Evolutionary conservation across 2,329 filamentous ascomycete species (phyloP).

Genomic region (Sclerotiophoma versabilis): DNA sequence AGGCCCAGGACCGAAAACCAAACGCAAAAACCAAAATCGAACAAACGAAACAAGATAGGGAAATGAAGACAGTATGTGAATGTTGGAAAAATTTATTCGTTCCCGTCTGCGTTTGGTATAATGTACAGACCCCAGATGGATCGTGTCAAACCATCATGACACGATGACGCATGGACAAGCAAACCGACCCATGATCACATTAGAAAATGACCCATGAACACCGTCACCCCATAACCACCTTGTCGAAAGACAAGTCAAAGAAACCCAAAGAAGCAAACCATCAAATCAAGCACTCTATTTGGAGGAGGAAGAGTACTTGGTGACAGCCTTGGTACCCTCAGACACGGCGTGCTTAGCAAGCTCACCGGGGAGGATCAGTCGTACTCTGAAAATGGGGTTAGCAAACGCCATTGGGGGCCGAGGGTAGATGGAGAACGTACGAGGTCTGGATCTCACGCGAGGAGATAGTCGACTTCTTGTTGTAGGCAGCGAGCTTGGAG

Average conservation of each 20-base stretch:
- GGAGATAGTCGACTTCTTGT: slow-evolving; percentile 99
- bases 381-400: slow-evolving; percentile 65
- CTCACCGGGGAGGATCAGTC: slow-evolving; percentile 97
- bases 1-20: background rate
- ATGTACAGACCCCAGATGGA: slow-evolving; percentile 51
- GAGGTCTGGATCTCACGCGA: slow-evolving; percentile 99
- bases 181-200: slow-evolving; percentile 61
- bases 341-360: slow-evolving; percentile 99
- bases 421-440: slow-evolving; percentile 53
- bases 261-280: slow-evolving; percentile 61
- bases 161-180: slow-evolving; percentile 49
- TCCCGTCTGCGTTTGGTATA: slow-evolving; percentile 51
- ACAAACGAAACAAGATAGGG: background rate
- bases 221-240: slow-evolving; percentile 51
- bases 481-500: slow-evolving; percentile 98
- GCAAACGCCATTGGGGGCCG: slow-evolving; percentile 15
- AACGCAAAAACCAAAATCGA: background rate
- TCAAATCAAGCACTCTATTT: slow-evolving; percentile 74
- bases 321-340: slow-evolving; percentile 99
- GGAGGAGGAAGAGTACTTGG: slow-evolving; percentile 99
- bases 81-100: slow-evolving; percentile 51
- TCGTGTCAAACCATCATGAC: slow-evolving; percentile 48
- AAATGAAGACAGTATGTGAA: slow-evolving; percentile 30
- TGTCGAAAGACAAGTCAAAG: slow-evolving; percentile 55
- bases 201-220: slow-evolving; percentile 56